Base-by-base conservation (phyloP, 2,329 filamentous ascomycete genomes). In the Emmonsia crescens region DNA sequence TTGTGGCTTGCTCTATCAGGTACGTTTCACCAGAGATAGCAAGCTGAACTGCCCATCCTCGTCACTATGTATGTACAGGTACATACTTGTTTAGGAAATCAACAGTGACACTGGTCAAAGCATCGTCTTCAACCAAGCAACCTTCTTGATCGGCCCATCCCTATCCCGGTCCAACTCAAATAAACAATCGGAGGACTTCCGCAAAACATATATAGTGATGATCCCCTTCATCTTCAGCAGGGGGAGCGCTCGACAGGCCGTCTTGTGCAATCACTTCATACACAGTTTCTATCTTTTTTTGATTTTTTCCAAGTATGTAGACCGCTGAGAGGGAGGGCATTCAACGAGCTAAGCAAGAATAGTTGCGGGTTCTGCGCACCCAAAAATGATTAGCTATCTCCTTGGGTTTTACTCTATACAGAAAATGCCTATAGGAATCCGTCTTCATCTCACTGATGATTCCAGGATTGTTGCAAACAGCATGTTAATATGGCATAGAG, bases 401-500 rank as follows among this genome's bases (percentile, higher is more conserved):
- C 38, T 40, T 42, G 16, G 16, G 19, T n/a, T 44, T 44, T n/a
- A n/a, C n/a, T n/a, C n/a, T n/a, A n/a, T n/a, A 19, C 40, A 44
- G 2, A n/a, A 44, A 16, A 8, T 44, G 40, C 19, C 19, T 44
- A 21, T n/a, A n/a, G n/a, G n/a, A 2, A 21, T 8, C 8, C 19
- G 10, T 33, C 24, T 59, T 48, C 31, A 40, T 36, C 40, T 51
- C 51, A 61, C 62, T 58, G 31, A 64, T 31, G 14, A 31, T 21
- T 40, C 31, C 24, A 54, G 62, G 59, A 29, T 58, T 60, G 21
- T 64, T 67, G 56, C 63, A 62, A 49, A 64, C 60, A 55, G 60
- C 61, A 60, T 64, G 64, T 31, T 31, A 64, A 42, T 24, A 67
- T 64, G n/a, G 61, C 64, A 54, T 66, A 64, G 21, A 64, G 63